phyloP scores from a whole-genome alignment of 2,329 filamentous ascomycete genomes.

The Fusarium sp. region DNA sequence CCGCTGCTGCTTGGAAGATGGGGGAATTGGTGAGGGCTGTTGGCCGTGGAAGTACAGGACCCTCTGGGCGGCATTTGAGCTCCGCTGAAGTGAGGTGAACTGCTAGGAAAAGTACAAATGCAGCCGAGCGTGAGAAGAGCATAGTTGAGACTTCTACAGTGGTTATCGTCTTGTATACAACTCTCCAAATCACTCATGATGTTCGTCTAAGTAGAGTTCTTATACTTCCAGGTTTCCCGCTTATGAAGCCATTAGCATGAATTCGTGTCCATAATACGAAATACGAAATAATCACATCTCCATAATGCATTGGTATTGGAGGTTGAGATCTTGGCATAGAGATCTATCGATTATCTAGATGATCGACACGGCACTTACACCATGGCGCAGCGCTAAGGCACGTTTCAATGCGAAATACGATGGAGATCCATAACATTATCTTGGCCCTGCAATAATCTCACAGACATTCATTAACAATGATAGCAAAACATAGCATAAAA shows the following conservation, averaged over 20 bases:
- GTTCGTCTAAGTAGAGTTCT: not conserved
- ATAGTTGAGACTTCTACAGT: constrained; percentile 3
- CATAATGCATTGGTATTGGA: not conserved
- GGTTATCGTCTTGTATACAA: not conserved
- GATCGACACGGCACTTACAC: constrained; percentile 30
- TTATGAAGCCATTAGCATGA: accelerated
- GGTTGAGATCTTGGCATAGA: not conserved
- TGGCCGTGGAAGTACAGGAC: constrained; percentile 52
- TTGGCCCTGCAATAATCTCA: constrained; percentile 2
- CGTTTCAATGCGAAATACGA: constrained; percentile 36
- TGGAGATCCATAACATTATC: constrained; percentile 18
- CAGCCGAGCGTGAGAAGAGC: not conserved
- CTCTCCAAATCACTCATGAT: not conserved
- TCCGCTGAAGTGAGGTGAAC: constrained; percentile 3
- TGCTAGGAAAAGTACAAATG: not conserved
- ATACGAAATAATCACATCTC: not conserved
- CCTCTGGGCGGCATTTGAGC: constrained; percentile 50
- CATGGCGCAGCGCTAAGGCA: constrained; percentile 22
- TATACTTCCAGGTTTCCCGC: not conserved
- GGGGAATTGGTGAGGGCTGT: constrained; percentile 42
- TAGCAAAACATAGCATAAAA: not conserved
- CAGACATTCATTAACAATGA: no score
- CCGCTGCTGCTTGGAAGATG: constrained; percentile 48
- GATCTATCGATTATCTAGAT: constrained; percentile 4
- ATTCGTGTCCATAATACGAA: constrained; percentile 29